Conservation (phyloP, 2,329 filamentous ascomycete species). For the Aureobasidium melanogenum region DNA sequence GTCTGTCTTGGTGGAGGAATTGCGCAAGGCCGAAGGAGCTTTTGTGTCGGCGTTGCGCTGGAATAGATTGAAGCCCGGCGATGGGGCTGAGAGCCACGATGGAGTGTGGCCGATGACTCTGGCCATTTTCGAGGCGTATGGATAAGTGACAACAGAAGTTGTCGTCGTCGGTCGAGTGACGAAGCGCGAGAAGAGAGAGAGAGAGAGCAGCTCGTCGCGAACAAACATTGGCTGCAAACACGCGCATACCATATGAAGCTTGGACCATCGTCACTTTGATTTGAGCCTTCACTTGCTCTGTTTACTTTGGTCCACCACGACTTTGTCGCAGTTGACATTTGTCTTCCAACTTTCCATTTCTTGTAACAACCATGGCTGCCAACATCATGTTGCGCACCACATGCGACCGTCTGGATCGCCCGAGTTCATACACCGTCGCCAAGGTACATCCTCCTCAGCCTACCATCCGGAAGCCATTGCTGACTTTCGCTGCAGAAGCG, state of each 20-base stretch:
- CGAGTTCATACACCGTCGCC: conserved; percentile 84
- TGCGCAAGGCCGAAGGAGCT: conserved; percentile 12
- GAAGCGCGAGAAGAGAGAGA: not conserved
- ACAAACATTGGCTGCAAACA: not conserved
- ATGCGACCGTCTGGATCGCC: conserved; percentile 84
- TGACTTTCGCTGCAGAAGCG: conserved; percentile 50
- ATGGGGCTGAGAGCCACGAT: conserved; percentile 72
- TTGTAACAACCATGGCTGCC: not conserved
- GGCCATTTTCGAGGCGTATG: conserved; percentile 52
- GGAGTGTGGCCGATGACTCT: conserved; percentile 80
- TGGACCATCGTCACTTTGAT: not conserved
- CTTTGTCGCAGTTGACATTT: not conserved
- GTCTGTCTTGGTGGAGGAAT: conserved; percentile 8
- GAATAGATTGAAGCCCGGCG: conserved; percentile 73
- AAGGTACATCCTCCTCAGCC: conserved; percentile 48
- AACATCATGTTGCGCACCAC: conserved; percentile 49
- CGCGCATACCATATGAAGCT: not conserved
- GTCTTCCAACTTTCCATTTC: not conserved
- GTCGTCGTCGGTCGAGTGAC: not conserved
- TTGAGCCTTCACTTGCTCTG: not conserved
- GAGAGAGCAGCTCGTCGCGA: no score
- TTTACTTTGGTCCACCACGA: not conserved
- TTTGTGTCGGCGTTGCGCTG: conserved; percentile 28
- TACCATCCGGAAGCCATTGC: conserved; percentile 8
- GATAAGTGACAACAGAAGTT: not conserved